Base-by-base conservation (phyloP, 768 basidiomycete genomes). In the Suillus ampliporus region DNA sequence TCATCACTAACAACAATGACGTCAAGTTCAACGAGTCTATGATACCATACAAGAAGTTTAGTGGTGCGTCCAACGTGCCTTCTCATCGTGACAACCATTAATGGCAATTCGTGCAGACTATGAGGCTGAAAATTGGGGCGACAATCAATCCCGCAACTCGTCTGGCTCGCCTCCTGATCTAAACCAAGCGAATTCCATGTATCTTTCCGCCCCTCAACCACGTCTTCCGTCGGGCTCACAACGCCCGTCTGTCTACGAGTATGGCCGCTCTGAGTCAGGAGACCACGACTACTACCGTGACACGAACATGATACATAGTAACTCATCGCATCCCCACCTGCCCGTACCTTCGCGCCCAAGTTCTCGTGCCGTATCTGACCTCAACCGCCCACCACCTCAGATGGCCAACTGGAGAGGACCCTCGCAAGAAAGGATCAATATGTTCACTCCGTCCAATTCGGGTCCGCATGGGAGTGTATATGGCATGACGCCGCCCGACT, bases 1-100 rank as follows among this genome's bases (percentile, higher is more conserved):
- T 89, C 56, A 73, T 89, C 54, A 51, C 19, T 17, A 68, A 66
- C 5, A 83, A 79, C 54, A 86, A 86, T 56, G 90, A 90, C 28
- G 88, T 90, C 73, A 86, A 84, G 64, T 91, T 88, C 78, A 87
- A 88, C 67, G 90, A 91, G 56, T 86, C 84, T 34, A 89, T 89
- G 85, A 90, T 91, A 61, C 89, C 89, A 5, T 82, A 90, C 71
- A 86, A 86, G 78, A 87, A 84, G 66, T 91, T 90, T 77, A 85
- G 83, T 65, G 89, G 88, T 88, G 70, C 48, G 86, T 80, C 17
- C 5, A 4, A 34, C 56, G 2, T 41, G 28, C 23, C 40, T 47
- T 34, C 40, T 26, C 3, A 46, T 52, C 35, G 1, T 60, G 21
- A 56, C 62, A 6, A 14, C 28, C 47, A 57, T 54, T 75, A 47